Percentiles rank a stretch among this genome's conserved stretches.
These are phyloP conservation scores for Paecilomyces sp. DNA, from an alignment of 2,329 filamentous ascomycete genomes.

Conservation along the genomic window DNA sequence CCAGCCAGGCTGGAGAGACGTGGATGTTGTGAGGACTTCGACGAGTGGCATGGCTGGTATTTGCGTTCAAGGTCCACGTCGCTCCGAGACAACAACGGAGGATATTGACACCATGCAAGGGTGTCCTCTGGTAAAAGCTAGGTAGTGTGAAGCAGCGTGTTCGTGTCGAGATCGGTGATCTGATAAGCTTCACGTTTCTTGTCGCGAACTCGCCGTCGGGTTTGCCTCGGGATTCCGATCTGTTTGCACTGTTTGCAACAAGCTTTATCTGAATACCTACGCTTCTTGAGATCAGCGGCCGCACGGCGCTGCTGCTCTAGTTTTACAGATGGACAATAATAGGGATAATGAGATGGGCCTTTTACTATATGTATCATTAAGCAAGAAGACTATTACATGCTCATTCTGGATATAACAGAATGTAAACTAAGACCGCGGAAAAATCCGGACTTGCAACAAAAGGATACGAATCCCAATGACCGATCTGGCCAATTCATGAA, in stretches of 20 bases:
- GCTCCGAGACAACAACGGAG: not conserved
- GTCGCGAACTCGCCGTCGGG: not conserved
- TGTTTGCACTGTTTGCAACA: too few relatives aligned
- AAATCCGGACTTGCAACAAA: not conserved
- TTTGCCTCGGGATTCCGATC: not conserved
- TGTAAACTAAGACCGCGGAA: not conserved
- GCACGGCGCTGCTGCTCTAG: too few relatives aligned
- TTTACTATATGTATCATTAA: not conserved
- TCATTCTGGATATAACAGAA: not conserved
- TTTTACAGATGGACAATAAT: too few relatives aligned
- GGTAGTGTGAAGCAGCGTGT: not conserved
- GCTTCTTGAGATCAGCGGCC: too few relatives aligned
- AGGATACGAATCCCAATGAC: not conserved
- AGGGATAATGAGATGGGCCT: not conserved
- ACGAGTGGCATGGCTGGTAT: constrained; percentile 58
- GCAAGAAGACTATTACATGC: not conserved
- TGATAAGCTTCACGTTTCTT: not conserved
- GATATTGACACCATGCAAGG: not conserved
- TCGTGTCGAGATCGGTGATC: not conserved
- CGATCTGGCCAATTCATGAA: not conserved
- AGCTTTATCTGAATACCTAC: too few relatives aligned
- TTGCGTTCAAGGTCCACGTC: not conserved
- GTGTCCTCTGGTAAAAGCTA: not conserved
- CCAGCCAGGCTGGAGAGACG: constrained; percentile 74
- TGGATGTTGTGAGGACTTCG: constrained; percentile 68